Conservation (phyloP, 2,329 filamentous ascomycete species). For the Paracoccidioides lutzii region DNA sequence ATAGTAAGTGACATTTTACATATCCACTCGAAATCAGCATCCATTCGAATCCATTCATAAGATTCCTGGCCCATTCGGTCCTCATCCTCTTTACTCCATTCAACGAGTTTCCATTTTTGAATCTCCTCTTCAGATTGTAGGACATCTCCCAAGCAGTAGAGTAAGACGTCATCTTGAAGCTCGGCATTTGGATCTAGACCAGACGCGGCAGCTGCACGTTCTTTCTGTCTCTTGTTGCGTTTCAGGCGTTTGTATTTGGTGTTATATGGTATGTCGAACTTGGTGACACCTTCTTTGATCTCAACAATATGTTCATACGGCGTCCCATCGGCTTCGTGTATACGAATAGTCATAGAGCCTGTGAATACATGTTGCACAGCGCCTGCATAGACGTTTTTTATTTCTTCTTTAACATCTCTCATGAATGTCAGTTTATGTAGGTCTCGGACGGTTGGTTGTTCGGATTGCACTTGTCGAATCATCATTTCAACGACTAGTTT, state of each 20-base stretch:
- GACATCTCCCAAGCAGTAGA: conserved; percentile 87
- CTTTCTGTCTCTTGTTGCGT: conserved; percentile 68
- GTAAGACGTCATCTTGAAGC: conserved; percentile 63
- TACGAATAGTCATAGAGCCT: conserved; percentile 92
- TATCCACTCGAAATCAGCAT: conserved; percentile 97
- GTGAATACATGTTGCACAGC: conserved; percentile 71
- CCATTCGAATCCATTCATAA: conserved; percentile 97
- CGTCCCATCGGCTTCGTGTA: conserved; percentile 95
- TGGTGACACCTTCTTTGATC: conserved; percentile 73
- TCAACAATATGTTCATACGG: conserved; percentile 97
- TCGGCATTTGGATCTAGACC: conserved; percentile 52
- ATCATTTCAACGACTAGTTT: conserved; percentile 86
- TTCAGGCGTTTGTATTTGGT: conserved; percentile 98
- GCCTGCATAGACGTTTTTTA: conserved; percentile 54
- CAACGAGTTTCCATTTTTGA: conserved; percentile 67
- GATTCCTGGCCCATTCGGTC: conserved; percentile 87
- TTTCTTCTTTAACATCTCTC: conserved; percentile 69
- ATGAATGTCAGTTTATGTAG: conserved; percentile 67
- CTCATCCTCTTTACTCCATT: conserved; percentile 85
- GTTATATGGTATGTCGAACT: conserved; percentile 93
- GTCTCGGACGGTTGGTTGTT: conserved; percentile 42
- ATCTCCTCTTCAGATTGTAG: conserved; percentile 72
- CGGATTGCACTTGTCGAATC: conserved; percentile 61
- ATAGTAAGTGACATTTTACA: conserved; percentile 71
- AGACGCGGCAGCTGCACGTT: conserved; percentile 53